phyloP scores from a whole-genome alignment of 257 asterid species.

The Mitragyna speciosa region DNA sequence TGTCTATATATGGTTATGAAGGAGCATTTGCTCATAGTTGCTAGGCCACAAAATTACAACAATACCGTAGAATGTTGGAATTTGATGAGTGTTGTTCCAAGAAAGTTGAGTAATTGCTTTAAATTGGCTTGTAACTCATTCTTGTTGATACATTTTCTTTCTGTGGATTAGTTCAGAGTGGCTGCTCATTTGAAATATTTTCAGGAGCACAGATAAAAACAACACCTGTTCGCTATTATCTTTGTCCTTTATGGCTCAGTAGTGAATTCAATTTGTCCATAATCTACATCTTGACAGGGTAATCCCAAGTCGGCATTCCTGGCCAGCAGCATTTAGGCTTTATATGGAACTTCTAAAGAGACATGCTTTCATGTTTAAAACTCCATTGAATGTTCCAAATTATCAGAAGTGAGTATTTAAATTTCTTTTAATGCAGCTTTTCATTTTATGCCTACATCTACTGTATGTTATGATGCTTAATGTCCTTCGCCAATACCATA shows the following conservation, averaged over 20 bases:
- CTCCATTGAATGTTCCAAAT: conserved; percentile 50
- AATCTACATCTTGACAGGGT: conserved; percentile 51
- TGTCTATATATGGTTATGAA: background rate
- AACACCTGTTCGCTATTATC: background rate
- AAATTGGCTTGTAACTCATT: background rate
- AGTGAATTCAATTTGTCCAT: background rate
- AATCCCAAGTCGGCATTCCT: conserved; percentile 60
- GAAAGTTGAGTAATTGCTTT: conserved; percentile 1
- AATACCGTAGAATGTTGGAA: background rate
- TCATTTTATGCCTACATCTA: too few relatives aligned
- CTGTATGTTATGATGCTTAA: background rate
- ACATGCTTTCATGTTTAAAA: conserved; percentile 64
- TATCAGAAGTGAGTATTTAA: conserved; percentile 67
- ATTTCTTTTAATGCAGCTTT: conserved; percentile 6
- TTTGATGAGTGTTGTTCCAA: conserved; percentile 1
- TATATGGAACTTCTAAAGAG: conserved; percentile 84
- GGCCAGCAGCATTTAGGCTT: conserved; percentile 87
- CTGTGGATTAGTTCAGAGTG: background rate
- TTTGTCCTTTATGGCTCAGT: background rate
- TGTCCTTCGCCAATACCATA: background rate
- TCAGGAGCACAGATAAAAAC: background rate
- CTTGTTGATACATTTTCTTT: background rate
- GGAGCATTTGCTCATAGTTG: background rate
- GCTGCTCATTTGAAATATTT: background rate
- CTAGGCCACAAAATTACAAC: background rate